phyloP scores from a whole-genome alignment of 2,329 filamentous ascomycete genomes.

The Teratosphaeria destructans region DNA sequence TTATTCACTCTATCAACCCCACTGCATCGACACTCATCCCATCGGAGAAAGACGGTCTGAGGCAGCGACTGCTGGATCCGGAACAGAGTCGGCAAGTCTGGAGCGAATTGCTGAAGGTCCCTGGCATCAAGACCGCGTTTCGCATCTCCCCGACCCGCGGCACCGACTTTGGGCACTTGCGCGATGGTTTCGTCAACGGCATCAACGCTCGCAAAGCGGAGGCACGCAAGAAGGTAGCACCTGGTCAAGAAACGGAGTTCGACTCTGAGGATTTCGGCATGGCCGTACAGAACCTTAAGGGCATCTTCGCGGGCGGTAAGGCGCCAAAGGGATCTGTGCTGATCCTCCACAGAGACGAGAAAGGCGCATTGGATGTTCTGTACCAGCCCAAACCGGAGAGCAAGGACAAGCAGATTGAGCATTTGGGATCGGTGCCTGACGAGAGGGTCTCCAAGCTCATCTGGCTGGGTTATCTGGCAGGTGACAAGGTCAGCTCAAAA shows the following conservation, averaged over 20 bases:
- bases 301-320: slow-evolving; percentile 64
- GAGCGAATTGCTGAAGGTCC: slow-evolving; percentile 56
- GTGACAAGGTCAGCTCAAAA: slow-evolving; percentile 78
- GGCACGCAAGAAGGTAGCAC: slow-evolving; percentile 34
- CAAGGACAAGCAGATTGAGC: slow-evolving; percentile 32
- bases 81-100: slow-evolving; percentile 61
- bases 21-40: slow-evolving; percentile 74
- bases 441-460: slow-evolving; percentile 70
- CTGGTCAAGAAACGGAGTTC: slow-evolving; percentile 37
- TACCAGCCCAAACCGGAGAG: slow-evolving; percentile 44
- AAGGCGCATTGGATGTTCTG: slow-evolving; percentile 57
- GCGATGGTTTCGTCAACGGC: slow-evolving; percentile 82
- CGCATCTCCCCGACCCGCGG: slow-evolving; percentile 83
- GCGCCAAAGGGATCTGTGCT: slow-evolving; percentile 74
- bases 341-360: slow-evolving; percentile 56
- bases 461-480: slow-evolving; percentile 85
- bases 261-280: slow-evolving; percentile 66
- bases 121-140: slow-evolving; percentile 64
- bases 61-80: slow-evolving; percentile 58
- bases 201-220: slow-evolving; percentile 63
- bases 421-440: slow-evolving; percentile 63
- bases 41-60: slow-evolving; percentile 66
- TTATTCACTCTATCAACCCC: slow-evolving; percentile 66
- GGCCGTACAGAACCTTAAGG: slow-evolving; percentile 68
- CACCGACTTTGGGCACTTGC: slow-evolving; percentile 86